Evolutionary conservation across 2,329 filamentous ascomycete genomes (phyloP), one percentile per base, ranked within the genome.

Genomic region (Aspergillus sp.): DNA sequence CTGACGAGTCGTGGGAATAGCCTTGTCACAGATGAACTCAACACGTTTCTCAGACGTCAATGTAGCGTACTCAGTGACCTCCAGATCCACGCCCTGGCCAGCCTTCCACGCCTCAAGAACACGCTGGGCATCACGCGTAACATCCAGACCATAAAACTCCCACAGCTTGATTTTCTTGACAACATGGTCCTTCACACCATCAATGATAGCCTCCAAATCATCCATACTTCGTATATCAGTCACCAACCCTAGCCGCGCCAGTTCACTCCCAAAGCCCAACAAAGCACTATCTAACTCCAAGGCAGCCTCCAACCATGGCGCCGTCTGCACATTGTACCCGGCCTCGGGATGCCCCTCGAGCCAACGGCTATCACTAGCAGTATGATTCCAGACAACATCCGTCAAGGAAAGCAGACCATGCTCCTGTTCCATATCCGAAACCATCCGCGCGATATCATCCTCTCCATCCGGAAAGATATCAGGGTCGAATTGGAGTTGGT

Each of bases 351-450:
- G 91, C 50, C 94, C 85, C 62, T 94, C 78, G 7, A 98, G 78
- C 93, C 93, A 98, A 58, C 85, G 80, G 68, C 86, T 94, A 70
- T 97, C 97, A 72, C 96, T 81, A 5, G 93, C 91, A 3, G 93
- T 98, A 71, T 98, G 93, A 62, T 98, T 98, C 75, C 93, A 89
- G 40, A 98, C 94, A 51, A 98, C 91, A 65, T 98, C 93, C 1
- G 91, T 96, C 71, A 98, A 70, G 51, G 87, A 88, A 47, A 98
- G 75, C 45, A 98, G 73, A 2, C 86, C 86, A 66, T 94, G 83
- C 44, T 94, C 83, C 44, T 83, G 77, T 67, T 96, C 87, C 77
- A 98, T 85, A 62, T 80, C 89, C 39, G 80, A 69, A 12, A 94
- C 81, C 74, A 98, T 75, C 41, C 80, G 76, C 48, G 82, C 75